These are phyloP conservation scores for Fragaria ananassa DNA, from an alignment of 306 rosid species.

Conservation along the genomic window DNA sequence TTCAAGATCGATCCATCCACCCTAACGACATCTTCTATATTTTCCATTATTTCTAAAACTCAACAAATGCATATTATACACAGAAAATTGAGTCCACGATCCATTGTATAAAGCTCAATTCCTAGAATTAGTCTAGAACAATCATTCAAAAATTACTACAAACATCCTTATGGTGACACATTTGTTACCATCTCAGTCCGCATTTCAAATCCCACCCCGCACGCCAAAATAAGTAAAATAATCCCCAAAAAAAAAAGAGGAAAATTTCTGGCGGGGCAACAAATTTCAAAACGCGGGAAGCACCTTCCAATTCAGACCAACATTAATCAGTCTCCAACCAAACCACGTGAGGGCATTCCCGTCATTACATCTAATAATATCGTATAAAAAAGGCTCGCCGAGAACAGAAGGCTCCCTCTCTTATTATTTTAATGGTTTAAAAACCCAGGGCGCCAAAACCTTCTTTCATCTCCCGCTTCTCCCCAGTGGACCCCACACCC, in stretches of 20 bases:
- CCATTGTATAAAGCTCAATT: too few species aligned
- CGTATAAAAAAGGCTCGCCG: neutral
- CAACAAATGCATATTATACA: too few species aligned
- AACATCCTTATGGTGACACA: neutral
- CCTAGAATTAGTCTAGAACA: neutral
- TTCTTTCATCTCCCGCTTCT: conserved; percentile 30
- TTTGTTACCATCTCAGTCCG: neutral
- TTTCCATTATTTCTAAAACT: neutral
- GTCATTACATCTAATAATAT: neutral
- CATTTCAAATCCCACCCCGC: neutral
- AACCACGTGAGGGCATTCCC: neutral
- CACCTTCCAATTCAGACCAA: neutral
- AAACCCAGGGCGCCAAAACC: conserved; percentile 39
- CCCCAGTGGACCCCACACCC: neutral
- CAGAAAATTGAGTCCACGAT: too few species aligned
- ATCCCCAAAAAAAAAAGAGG: neutral
- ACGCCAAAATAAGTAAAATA: neutral
- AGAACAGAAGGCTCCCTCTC: conserved; percentile 11
- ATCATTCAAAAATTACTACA: neutral
- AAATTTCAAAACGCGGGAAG: neutral
- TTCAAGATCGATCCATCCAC: too few species aligned
- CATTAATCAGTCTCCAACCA: neutral
- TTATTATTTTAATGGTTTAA: conserved; percentile 21
- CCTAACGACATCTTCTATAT: neutral
- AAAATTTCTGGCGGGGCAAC: neutral